phyloP scores from a whole-genome alignment of 1,139 yeast species.

The Yamadazyma dendronema region DNA sequence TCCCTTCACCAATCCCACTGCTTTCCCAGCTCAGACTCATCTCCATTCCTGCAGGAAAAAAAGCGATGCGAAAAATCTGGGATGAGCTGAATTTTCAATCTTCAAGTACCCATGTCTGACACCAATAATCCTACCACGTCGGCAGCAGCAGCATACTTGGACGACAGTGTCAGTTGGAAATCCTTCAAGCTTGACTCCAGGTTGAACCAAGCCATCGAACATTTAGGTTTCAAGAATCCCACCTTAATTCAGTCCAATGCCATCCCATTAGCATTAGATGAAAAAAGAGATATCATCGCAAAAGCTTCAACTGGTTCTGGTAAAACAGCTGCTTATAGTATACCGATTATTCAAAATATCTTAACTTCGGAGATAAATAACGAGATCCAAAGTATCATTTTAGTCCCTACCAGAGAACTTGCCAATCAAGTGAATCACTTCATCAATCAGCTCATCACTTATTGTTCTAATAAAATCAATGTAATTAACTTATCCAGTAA shows the following conservation, averaged over 20 bases:
- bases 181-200: constrained; percentile 76
- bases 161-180: constrained; percentile 69
- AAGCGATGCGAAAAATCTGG: background rate
- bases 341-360: constrained; percentile 74
- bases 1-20: too few species aligned
- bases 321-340: constrained; percentile 79
- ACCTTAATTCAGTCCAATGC: constrained; percentile 89
- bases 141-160: constrained; percentile 66
- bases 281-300: constrained; percentile 82
- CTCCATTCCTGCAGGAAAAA: background rate
- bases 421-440: constrained; percentile 80
- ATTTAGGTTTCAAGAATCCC: constrained; percentile 79
- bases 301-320: constrained; percentile 92
- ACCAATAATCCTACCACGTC: constrained; percentile 23
- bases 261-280: constrained; percentile 87
- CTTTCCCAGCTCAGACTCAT: too few species aligned
- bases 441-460: constrained; percentile 63
- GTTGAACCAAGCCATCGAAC: constrained; percentile 77
- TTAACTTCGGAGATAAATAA: constrained; percentile 34
- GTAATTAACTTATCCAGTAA: constrained; percentile 74
- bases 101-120: constrained; percentile 4
- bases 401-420: constrained; percentile 85
- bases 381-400: constrained; percentile 52
- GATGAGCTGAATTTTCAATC: constrained; percentile 1
- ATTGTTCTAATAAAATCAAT: constrained; percentile 66